Evolutionary conservation across 768 basidiomycete genomes (phyloP).

Genomic region (Kwoniella botswanensis): DNA sequence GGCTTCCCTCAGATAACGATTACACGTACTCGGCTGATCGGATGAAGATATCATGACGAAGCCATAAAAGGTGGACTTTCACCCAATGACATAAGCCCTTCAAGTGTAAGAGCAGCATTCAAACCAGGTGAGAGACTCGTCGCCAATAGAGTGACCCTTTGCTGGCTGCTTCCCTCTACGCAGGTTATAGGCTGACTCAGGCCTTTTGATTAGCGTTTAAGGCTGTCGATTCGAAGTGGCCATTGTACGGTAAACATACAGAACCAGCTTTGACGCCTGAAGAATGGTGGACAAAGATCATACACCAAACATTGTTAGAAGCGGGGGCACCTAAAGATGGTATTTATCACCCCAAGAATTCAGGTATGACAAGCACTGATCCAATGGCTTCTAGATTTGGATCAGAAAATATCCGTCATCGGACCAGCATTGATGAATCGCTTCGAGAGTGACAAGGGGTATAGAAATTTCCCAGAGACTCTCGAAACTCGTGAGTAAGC

Average conservation of each 20-base stretch:
- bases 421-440: slow-evolving; percentile 44
- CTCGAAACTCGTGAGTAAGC: slow-evolving; percentile 37
- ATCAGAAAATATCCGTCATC: slow-evolving; percentile 28
- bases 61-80: slow-evolving; percentile 44
- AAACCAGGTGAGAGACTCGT: slow-evolving; percentile 37
- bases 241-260: slow-evolving; percentile 49
- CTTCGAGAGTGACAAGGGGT: slow-evolving; percentile 52
- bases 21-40: too few species aligned
- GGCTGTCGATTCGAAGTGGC: slow-evolving; percentile 29
- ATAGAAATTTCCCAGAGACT: slow-evolving; percentile 51
- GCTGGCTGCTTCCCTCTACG: background rate
- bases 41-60: slow-evolving; percentile 52
- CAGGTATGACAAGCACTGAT: background rate
- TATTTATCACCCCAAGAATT: slow-evolving; percentile 6
- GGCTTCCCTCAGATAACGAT: background rate
- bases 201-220: slow-evolving; percentile 43
- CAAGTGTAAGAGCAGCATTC: slow-evolving; percentile 46
- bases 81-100: slow-evolving; percentile 30
- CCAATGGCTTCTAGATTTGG: slow-evolving; percentile 29
- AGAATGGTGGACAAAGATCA: slow-evolving; percentile 55
- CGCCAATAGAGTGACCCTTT: too few species aligned
- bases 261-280: slow-evolving; percentile 40
- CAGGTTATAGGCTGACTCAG: background rate
- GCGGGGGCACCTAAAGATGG: slow-evolving; percentile 42
- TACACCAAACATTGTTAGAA: slow-evolving; percentile 39